phyloP scores from a whole-genome alignment of 208 protist genomes.

The Herpetomonas tarakana region DNA sequence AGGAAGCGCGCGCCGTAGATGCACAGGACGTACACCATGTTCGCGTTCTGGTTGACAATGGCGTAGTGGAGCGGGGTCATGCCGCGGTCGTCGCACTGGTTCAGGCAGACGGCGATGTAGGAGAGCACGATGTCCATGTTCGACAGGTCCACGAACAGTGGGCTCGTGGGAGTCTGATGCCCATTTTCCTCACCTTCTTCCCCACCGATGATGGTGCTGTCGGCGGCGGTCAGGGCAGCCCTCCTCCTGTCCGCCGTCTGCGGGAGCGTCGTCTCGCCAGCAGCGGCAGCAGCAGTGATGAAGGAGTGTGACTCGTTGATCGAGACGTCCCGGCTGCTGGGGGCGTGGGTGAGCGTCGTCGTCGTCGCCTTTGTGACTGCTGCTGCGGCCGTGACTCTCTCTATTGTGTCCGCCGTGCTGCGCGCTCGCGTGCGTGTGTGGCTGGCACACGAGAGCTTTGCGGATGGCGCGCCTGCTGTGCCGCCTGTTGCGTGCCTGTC shows the following conservation, averaged over 20 bases:
- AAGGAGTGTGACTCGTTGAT: background rate
- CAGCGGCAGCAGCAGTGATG: background rate
- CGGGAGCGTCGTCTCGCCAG: background rate
- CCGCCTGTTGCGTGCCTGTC: too few relatives aligned
- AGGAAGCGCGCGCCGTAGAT: constrained; percentile 31
- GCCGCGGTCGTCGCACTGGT: constrained; percentile 25
- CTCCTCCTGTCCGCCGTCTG: background rate
- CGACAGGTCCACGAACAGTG: background rate
- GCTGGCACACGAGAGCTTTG: too few relatives aligned
- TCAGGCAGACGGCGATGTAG: constrained; percentile 18
- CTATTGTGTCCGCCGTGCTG: too few relatives aligned
- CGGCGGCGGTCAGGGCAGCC: background rate
- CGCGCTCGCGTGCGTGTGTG: too few relatives aligned
- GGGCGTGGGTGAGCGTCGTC: background rate
- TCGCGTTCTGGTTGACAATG: constrained; percentile 38
- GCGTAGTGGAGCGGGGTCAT: constrained; percentile 48
- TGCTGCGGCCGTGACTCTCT: background rate
- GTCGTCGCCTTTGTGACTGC: background rate
- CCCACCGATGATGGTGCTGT: background rate
- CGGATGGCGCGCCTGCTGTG: too few relatives aligned
- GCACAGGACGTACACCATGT: constrained; percentile 34
- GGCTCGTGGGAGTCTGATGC: too few relatives aligned
- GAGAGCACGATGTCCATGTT: background rate
- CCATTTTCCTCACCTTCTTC: too few relatives aligned
- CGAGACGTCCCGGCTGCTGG: background rate